Evolutionary conservation across 2,329 filamentous ascomycete genomes (phyloP), one percentile per base, ranked within the genome.

Genomic region (Colletotrichum limetticola): DNA sequence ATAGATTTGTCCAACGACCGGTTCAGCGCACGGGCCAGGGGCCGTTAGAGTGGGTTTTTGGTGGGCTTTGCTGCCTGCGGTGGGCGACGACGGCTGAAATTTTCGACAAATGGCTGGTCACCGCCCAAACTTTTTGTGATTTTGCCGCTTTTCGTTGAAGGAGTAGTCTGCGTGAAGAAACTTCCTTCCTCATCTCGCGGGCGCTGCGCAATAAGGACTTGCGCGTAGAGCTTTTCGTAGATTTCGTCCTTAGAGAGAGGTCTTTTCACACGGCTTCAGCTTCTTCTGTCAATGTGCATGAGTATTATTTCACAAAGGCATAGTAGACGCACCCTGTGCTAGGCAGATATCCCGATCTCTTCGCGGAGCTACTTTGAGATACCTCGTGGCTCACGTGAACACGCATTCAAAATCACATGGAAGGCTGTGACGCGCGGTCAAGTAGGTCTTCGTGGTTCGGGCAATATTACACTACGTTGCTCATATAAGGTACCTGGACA

Each of bases 1-100:
- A 87, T 88, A 89, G 65, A 70, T 32, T 4, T 70, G 55, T 16
- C 22, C 35, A 28, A 3, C 6, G 16, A 12, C 24, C 7, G 66
- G 35, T 1, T 1, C 1, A 1, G 26, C 68, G 70, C 70, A 65
- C 70, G 60, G 70, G 12, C 70, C 70, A 60, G 6, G 16, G 22
- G n/a, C 3, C 5, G 3, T 2, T 57, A 37, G 19, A 42, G 60
- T 52, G 19, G 60, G 28, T 22, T 30, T 30, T 16, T n/a, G n/a
- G 55, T 26, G 60, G 35, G 22, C 1, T 32, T 30, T 72, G 35
- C 28, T 72, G 60, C 55, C 55, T 70, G 14, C 28, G 59, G 70
- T 70, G 66, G 66, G 56, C 26, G 14, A 32, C 60, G 32, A 57
- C 19, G 19, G 32, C n/a, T 55, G 60, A 72, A 66, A 61, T 22